Evolutionary conservation across 2,329 filamentous ascomycete genomes (phyloP).

Genomic region (Xylariaceae sp.): DNA sequence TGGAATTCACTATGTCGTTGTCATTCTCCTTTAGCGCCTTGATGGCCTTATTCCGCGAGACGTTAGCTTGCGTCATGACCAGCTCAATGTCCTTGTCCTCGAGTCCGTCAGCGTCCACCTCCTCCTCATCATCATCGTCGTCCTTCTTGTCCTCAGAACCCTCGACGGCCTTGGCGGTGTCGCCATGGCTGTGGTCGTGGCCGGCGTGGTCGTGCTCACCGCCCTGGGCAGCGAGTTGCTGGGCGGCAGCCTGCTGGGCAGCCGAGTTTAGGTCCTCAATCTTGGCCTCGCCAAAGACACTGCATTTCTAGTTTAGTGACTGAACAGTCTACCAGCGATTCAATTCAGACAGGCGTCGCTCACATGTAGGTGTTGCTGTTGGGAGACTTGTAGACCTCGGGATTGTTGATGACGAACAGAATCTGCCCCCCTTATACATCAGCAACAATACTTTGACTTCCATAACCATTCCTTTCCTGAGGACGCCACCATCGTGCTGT

Average conservation of each 20-base stretch:
- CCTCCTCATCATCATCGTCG: slow-evolving; percentile 86
- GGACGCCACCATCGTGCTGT: neutral
- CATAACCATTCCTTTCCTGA: neutral
- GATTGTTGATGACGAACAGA: slow-evolving; percentile 99
- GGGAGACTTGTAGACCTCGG: slow-evolving; percentile 98
- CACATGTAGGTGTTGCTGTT: slow-evolving; percentile 99
- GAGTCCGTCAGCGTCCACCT: slow-evolving; percentile 89
- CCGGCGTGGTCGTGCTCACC: slow-evolving; percentile 54
- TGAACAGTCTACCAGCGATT: neutral
- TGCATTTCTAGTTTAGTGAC: slow-evolving; percentile 35
- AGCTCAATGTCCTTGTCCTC: slow-evolving; percentile 99
- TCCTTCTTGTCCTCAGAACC: slow-evolving; percentile 68
- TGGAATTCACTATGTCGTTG: slow-evolving; percentile 99
- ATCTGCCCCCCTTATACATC: slow-evolving; percentile 60
- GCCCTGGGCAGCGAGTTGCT: slow-evolving; percentile 81
- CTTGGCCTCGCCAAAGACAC: slow-evolving; percentile 99
- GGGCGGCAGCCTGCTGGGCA: slow-evolving; percentile 90
- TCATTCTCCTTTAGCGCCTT: slow-evolving; percentile 99
- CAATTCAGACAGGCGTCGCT: slow-evolving; percentile 36
- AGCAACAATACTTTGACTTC: slow-evolving; percentile 59
- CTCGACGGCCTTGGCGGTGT: slow-evolving; percentile 59
- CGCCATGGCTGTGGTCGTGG: slow-evolving; percentile 69
- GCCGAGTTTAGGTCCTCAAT: slow-evolving; percentile 99
- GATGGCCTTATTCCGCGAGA: slow-evolving; percentile 96
- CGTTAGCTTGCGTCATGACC: slow-evolving; percentile 95